Evolutionary conservation across 495 filamentous ascomycete genomes (phyloP), one percentile per base, ranked within the genome.

Genomic region (Aeminium ludgeri): DNA sequence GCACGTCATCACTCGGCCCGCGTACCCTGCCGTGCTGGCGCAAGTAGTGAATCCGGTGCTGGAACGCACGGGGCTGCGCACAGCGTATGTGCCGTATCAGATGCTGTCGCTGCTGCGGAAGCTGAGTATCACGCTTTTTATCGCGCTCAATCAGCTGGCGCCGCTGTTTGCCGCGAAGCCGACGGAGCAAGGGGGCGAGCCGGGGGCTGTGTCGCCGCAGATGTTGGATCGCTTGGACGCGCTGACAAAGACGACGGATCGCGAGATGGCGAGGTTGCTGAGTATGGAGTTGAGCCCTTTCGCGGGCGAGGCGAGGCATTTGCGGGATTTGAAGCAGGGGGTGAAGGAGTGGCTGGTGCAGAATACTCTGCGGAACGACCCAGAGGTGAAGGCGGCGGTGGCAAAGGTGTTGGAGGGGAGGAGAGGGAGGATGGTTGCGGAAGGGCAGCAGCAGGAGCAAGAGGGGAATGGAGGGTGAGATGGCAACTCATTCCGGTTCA

Each of bases 21-120:
- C 62, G 4, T 64, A 64, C 41, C 69, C 74, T 1, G 58, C 62
- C 2, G 51, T 82, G 32, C 53, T 84, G 13, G 63, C 65, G 16
- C 58, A 57, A 2, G 47, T 83, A 29, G 42, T 87, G 30, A 82
- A 81, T 43, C 73, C 81, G 0, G 33, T 91, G 34, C 52, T 80
- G 23, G 51, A 50, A 6, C 54, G 52, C 23, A 44, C 72, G 31
- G 59, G 59, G 3, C 53, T 64, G 20, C 76, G 78, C 44, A 55
- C 70, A 19, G 70, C 76, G 3, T 79, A 89, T 36, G 65, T 95
- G n/a, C 89, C 82, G 10, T 97, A 92, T 57, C 86, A 97, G 59
- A 68, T 78, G 48, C 65, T 94, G 25, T 52, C 66, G 11, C 67
- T 97, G n/a, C 74, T 80, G 2, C 73, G 86, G 25, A 86, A 80